These are phyloP conservation scores for Picea engelmannii DNA, from an alignment of 83 land plant species.

Conservation along the genomic window DNA sequence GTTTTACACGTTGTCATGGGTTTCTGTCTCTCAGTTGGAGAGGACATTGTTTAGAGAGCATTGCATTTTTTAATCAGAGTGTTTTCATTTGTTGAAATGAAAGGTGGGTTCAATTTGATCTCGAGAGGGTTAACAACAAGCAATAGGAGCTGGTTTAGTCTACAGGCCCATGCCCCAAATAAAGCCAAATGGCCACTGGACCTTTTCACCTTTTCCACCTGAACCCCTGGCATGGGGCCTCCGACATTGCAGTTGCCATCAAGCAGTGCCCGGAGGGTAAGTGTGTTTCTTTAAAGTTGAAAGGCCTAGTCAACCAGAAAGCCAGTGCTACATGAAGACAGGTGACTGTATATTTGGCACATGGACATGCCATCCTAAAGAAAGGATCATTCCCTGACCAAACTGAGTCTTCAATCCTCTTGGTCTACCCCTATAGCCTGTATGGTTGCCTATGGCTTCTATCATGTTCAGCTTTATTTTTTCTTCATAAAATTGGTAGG, in stretches of 20 bases:
- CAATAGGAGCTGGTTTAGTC: constrained; percentile 25
- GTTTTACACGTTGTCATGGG: no score
- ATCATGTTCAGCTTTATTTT: background rate
- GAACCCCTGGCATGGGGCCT: constrained; percentile 45
- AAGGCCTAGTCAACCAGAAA: constrained; percentile 64
- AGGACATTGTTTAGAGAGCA: background rate
- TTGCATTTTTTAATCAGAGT: background rate
- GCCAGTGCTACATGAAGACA: constrained; percentile 60
- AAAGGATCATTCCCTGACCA: constrained; percentile 22
- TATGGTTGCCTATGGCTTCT: constrained; percentile 11
- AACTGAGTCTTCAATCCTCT: constrained; percentile 31
- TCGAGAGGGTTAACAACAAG: constrained; percentile 46
- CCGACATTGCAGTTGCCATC: constrained; percentile 32
- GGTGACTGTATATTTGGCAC: constrained; percentile 66
- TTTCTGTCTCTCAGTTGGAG: background rate
- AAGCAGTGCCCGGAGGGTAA: constrained; percentile 4
- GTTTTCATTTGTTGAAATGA: constrained; percentile 23
- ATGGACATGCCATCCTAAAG: constrained; percentile 52
- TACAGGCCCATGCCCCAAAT: constrained; percentile 46
- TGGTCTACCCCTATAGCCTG: constrained; percentile 55
- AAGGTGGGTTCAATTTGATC: constrained; percentile 52
- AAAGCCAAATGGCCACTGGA: constrained; percentile 34
- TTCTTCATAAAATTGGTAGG: background rate
- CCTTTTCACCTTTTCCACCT: constrained; percentile 39
- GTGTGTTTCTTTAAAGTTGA: constrained; percentile 29